A percentile compares a stretch with the other conserved stretches of the same genome.
Evolutionary conservation across 148 eudicot species (phyloP).

Genomic region (Nyssa sinensis): DNA sequence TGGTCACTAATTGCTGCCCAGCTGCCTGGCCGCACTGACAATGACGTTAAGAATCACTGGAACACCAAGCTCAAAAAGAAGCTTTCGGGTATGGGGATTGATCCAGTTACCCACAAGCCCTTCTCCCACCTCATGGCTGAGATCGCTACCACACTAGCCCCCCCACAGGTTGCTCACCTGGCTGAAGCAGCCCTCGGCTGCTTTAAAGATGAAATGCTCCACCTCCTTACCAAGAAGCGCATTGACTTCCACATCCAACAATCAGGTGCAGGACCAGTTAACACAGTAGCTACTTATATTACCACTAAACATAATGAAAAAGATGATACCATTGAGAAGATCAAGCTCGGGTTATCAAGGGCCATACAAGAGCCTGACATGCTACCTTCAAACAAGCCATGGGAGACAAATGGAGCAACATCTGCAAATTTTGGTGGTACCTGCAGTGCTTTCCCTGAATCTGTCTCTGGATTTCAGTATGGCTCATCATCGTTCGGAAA

Average conservation of each 20-base stretch:
- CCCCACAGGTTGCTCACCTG: conserved; percentile 85
- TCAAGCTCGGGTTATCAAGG: conserved; percentile 69
- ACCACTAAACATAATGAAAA: conserved; percentile 39
- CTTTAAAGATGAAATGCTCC: conserved; percentile 96
- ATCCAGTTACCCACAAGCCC: conserved; percentile 96
- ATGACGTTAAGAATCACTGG: conserved; percentile 96
- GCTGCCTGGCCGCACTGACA: conserved; percentile 90
- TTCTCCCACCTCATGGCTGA: conserved; percentile 93
- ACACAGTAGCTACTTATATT: conserved; percentile 9
- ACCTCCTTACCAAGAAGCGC: conserved; percentile 81
- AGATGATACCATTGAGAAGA: conserved; percentile 64
- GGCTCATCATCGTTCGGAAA: conserved; percentile 37
- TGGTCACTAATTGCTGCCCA: conserved; percentile 96
- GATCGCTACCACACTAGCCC: conserved; percentile 77
- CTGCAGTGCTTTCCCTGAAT: conserved; percentile 28
- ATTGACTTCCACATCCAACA: conserved; percentile 65
- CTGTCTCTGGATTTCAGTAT: conserved; percentile 46
- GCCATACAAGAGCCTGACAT: conserved; percentile 71
- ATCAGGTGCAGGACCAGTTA: conserved; percentile 11
- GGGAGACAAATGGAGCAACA: conserved; percentile 49
- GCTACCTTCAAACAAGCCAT: conserved; percentile 44
- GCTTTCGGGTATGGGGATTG: conserved; percentile 96
- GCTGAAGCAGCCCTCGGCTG: conserved; percentile 97
- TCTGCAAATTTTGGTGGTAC: conserved; percentile 26
- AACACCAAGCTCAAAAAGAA: conserved; percentile 95